These are phyloP conservation scores for Rubia peregrina DNA, from an alignment of 305 asterid genomes.

Conservation along the genomic window DNA sequence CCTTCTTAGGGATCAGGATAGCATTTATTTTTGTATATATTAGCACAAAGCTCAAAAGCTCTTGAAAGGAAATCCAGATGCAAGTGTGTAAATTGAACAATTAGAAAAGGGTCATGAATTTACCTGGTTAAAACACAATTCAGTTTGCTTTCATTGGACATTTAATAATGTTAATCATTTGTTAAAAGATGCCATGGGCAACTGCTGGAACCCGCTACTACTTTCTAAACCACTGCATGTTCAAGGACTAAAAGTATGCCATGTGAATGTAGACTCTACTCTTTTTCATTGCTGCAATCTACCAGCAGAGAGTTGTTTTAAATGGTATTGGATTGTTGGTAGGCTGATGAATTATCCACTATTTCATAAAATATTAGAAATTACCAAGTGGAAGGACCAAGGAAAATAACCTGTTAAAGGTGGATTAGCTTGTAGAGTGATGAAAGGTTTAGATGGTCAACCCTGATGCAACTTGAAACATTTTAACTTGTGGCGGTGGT, in stretches of 20 bases:
- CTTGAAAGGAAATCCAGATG: background rate
- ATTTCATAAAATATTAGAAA: background rate
- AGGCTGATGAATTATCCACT: background rate
- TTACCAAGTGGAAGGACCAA: background rate
- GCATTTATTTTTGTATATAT: background rate
- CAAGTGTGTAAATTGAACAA: background rate
- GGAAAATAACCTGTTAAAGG: background rate
- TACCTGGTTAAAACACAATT: background rate
- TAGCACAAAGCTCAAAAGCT: background rate
- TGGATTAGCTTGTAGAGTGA: background rate
- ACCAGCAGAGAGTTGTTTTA: background rate
- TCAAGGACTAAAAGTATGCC: background rate
- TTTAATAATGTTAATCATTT: background rate
- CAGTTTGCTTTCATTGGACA: background rate
- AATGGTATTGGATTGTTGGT: background rate
- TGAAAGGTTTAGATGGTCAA: background rate
- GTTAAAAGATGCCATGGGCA: background rate
- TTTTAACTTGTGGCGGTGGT: background rate
- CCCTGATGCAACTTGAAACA: background rate
- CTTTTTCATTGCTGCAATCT: background rate
- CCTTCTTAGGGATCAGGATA: background rate
- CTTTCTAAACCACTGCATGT: background rate
- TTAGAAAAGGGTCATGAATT: background rate
- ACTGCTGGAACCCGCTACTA: background rate
- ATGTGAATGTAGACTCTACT: background rate